Percentiles rank a stretch among this genome's conserved stretches.
Evolutionary conservation across 805 yeast genomes (phyloP).

Genomic region (Kuraishia molischiana): DNA sequence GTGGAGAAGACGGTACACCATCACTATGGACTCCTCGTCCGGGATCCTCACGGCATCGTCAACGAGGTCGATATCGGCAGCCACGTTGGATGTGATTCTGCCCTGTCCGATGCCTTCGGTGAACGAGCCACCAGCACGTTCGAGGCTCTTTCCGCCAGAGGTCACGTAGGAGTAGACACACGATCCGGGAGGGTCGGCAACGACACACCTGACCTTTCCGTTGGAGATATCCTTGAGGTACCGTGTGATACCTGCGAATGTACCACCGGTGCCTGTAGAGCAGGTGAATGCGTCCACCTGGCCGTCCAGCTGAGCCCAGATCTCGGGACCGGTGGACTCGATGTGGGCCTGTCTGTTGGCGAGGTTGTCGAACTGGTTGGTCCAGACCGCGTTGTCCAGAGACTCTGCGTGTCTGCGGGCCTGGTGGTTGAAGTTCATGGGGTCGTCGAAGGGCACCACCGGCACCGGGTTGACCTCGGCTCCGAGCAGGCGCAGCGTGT

Average conservation of each 20-base stretch:
- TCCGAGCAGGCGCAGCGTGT: conserved; percentile 64
- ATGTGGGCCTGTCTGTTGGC: conserved; percentile 86
- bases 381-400: conserved; percentile 79
- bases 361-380: conserved; percentile 83
- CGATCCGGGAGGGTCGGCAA: conserved; percentile 95
- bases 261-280: conserved; percentile 90
- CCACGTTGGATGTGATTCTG: conserved; percentile 75
- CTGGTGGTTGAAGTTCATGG: conserved; percentile 79
- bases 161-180: conserved; percentile 72
- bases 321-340: conserved; percentile 88
- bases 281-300: conserved; percentile 80
- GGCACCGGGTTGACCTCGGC: conserved; percentile 88
- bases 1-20: conserved; percentile 75
- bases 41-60: conserved; percentile 78
- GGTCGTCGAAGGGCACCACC: conserved; percentile 73
- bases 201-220: conserved; percentile 50
- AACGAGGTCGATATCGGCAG: conserved; percentile 57
- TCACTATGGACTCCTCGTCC: conserved; percentile 71
- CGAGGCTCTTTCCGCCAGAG: conserved; percentile 56
- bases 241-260: conserved; percentile 78
- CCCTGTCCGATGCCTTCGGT: conserved; percentile 98
- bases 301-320: conserved; percentile 77
- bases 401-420: conserved; percentile 78
- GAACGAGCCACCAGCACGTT: conserved; percentile 74
- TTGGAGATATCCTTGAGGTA: conserved; percentile 62